A percentile compares a stretch with the other conserved stretches of the same genome.
phyloP scores from a whole-genome alignment of 768 basidiomycete species.

The Pleurotus sapidus region DNA sequence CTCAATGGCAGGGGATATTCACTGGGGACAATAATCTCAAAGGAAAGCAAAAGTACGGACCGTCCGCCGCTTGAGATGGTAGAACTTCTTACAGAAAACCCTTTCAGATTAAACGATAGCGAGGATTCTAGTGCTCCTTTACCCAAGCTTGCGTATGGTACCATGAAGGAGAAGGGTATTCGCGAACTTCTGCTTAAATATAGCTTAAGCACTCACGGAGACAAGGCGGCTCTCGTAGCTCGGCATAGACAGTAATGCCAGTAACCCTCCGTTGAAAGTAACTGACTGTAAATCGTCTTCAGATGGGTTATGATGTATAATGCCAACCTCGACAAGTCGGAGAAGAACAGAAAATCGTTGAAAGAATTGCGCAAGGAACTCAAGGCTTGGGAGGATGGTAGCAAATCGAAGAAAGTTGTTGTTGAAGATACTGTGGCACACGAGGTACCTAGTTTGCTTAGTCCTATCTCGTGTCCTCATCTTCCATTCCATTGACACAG shows the following conservation, averaged over 20 bases:
- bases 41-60: conserved; percentile 29
- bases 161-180: conserved; percentile 59
- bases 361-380: conserved; percentile 50
- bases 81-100: not conserved
- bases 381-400: conserved; percentile 55
- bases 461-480: not conserved
- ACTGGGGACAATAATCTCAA: conserved; percentile 36
- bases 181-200: conserved; percentile 53
- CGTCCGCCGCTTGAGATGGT: not conserved
- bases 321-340: conserved; percentile 63
- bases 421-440: conserved; percentile 37
- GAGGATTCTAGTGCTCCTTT: conserved; percentile 41
- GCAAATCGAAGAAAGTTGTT: conserved; percentile 35
- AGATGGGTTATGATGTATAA: conserved; percentile 75
- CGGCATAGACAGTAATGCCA: conserved; percentile 58
- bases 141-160: conserved; percentile 64
- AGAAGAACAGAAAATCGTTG: conserved; percentile 39
- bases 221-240: conserved; percentile 45
- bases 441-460: conserved; percentile 26
- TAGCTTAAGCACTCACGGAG: conserved; percentile 48
- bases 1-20: not conserved
- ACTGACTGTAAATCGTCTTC: not conserved
- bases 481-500: conserved; percentile 16
- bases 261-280: not conserved
- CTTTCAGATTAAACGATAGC: conserved; percentile 17